Evolutionary conservation across 352 stramenopile genomes (phyloP).

Genomic region (Elongisporangium prolatum): DNA sequence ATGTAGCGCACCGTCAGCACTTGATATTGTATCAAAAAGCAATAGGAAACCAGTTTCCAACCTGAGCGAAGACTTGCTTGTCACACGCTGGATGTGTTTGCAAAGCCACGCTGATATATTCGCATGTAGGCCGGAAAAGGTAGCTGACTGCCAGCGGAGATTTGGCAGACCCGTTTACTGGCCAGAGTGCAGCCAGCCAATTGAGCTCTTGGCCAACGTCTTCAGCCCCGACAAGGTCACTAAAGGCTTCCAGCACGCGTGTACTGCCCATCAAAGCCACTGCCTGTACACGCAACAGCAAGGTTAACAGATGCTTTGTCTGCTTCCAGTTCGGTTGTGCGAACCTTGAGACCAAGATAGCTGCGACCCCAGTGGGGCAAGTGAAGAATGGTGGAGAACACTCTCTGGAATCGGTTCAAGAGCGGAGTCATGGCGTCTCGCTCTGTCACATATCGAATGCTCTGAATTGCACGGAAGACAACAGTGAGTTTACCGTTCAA

Average conservation of each 20-base stretch:
- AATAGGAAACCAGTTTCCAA: constrained; percentile 1
- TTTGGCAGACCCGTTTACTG: constrained; percentile 18
- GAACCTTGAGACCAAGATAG: constrained; percentile 51
- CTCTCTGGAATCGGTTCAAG: constrained; percentile 41
- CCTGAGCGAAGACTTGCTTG: constrained; percentile 39
- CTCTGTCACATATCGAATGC: constrained; percentile 73
- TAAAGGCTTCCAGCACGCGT: constrained; percentile 63
- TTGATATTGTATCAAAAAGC: neutral
- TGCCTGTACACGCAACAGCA: constrained; percentile 25
- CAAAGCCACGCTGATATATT: constrained; percentile 54
- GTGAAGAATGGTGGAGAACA: constrained; percentile 46
- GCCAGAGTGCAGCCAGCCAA: constrained; percentile 28
- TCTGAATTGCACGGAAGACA: constrained; percentile 21
- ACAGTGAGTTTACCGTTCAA: neutral
- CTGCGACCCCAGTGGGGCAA: constrained; percentile 41
- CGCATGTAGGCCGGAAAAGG: constrained; percentile 53
- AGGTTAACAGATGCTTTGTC: neutral
- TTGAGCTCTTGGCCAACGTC: constrained; percentile 42
- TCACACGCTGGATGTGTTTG: constrained; percentile 50
- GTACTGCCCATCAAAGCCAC: constrained; percentile 68
- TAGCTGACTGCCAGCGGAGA: constrained; percentile 28
- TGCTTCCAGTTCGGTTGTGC: no score
- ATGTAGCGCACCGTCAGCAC: neutral
- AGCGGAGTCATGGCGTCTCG: constrained; percentile 51
- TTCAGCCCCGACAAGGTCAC: constrained; percentile 21